phyloP scores from a whole-genome alignment of 2,329 filamentous ascomycete species.

The Ophiostoma ips region DNA sequence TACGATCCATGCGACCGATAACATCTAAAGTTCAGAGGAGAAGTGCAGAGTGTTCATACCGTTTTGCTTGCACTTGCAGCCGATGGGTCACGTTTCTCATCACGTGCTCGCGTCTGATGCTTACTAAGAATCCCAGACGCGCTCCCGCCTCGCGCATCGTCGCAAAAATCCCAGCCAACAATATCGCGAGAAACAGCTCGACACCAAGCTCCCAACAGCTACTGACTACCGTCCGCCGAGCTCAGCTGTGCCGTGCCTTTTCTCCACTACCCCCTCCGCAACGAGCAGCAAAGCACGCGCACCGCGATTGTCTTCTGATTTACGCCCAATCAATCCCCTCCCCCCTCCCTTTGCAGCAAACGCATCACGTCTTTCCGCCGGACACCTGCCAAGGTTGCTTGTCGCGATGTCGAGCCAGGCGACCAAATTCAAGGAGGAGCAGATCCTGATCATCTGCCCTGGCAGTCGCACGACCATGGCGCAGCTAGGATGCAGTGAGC shows the following conservation, averaged over 20 bases:
- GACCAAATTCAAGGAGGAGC: conserved; percentile 50
- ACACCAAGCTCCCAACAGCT: conserved; percentile 7
- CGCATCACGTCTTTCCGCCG: neutral
- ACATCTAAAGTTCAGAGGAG: no score
- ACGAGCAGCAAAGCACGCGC: neutral
- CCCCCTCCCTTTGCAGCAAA: neutral
- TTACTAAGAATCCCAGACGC: neutral
- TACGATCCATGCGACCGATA: no score
- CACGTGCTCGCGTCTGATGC: neutral
- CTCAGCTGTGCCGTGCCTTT: conserved; percentile 6
- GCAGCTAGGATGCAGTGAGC: conserved; percentile 78
- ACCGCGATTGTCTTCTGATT: neutral
- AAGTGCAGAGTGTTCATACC: no score
- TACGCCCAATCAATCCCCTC: neutral
- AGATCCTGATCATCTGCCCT: conserved; percentile 58
- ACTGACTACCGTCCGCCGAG: conserved; percentile 3
- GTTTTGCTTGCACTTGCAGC: no score
- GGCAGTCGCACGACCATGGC: conserved; percentile 84
- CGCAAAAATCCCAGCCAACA: conserved; percentile 13
- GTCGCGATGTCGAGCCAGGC: conserved; percentile 37
- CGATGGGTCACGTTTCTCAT: neutral
- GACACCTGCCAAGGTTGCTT: neutral
- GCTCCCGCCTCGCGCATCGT: conserved; percentile 8
- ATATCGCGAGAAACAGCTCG: conserved; percentile 4
- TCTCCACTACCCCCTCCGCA: neutral